A percentile compares a stretch with the other conserved stretches of the same genome.
phyloP scores from a whole-genome alignment of 164 flowering plant species.

The Vitis cinerea region DNA sequence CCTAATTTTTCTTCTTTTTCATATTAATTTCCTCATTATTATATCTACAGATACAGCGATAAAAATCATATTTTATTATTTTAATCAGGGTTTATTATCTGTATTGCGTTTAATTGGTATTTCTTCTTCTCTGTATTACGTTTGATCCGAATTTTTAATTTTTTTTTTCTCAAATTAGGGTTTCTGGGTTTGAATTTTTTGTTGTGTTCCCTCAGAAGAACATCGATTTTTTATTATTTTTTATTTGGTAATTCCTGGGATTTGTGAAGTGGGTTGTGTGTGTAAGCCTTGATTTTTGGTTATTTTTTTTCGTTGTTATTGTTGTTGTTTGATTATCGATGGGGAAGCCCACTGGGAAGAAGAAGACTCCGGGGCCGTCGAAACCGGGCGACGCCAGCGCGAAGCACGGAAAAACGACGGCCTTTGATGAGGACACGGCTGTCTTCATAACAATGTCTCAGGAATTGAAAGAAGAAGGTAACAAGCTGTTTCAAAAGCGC shows the following conservation, averaged over 20 bases:
- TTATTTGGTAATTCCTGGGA: neutral
- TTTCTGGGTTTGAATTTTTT: too few relatives aligned
- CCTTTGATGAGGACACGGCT: conserved; percentile 46
- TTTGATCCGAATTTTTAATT: too few relatives aligned
- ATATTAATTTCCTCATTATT: too few relatives aligned
- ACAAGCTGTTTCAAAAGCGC: conserved; percentile 36
- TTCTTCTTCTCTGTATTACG: too few relatives aligned
- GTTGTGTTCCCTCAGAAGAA: too few relatives aligned
- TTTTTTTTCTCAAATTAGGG: too few relatives aligned
- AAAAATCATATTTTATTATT: too few relatives aligned
- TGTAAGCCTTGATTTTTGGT: conserved; percentile 4
- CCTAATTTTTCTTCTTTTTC: too few relatives aligned
- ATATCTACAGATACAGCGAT: too few relatives aligned
- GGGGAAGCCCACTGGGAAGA: conserved; percentile 35
- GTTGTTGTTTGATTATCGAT: conserved; percentile 4
- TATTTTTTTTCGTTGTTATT: neutral
- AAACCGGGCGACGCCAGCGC: conserved; percentile 14
- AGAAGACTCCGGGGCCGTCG: conserved; percentile 15
- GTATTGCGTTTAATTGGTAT: too few relatives aligned
- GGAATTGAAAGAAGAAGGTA: conserved; percentile 52
- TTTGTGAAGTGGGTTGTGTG: conserved; percentile 7
- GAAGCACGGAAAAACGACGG: conserved; percentile 20
- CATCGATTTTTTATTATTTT: too few relatives aligned
- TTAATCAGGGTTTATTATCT: too few relatives aligned
- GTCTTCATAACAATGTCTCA: conserved; percentile 45